phyloP scores from a whole-genome alignment of 352 stramenopile genomes.

The Globisporangium splendens region DNA sequence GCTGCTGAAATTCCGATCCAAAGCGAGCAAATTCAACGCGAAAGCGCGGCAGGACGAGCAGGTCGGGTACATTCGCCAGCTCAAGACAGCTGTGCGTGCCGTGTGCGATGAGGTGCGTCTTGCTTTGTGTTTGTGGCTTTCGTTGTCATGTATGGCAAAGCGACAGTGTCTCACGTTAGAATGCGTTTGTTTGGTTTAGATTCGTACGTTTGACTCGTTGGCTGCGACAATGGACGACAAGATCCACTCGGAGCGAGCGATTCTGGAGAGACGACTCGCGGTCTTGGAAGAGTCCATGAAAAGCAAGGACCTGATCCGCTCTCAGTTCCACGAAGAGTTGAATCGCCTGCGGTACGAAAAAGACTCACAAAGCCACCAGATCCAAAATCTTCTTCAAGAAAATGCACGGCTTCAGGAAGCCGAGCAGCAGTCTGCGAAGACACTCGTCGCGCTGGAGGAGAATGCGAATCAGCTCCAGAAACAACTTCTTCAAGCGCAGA shows the following conservation, averaged over 20 bases:
- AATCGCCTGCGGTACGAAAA: conserved; percentile 24
- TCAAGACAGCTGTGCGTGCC: conserved; percentile 37
- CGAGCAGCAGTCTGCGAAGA: conserved; percentile 30
- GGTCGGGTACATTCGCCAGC: conserved; percentile 47
- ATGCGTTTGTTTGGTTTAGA: conserved; percentile 13
- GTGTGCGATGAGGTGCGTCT: conserved; percentile 30
- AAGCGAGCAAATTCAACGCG: conserved; percentile 67
- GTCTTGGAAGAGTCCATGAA: conserved; percentile 33
- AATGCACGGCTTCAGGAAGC: conserved; percentile 27
- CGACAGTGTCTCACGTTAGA: conserved; percentile 6
- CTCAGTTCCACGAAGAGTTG: conserved; percentile 31
- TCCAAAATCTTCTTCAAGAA: conserved; percentile 25
- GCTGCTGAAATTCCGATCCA: conserved; percentile 49
- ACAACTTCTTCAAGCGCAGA: conserved; percentile 49
- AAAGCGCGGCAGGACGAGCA: conserved; percentile 61
- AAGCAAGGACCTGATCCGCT: conserved; percentile 19
- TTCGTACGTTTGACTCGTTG: conserved; percentile 29
- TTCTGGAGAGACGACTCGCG: conserved; percentile 29
- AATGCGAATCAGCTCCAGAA: conserved; percentile 38
- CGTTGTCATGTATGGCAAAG: too few relatives aligned
- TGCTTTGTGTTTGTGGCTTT: not conserved
- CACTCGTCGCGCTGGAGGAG: conserved; percentile 30
- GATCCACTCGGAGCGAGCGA: conserved; percentile 25
- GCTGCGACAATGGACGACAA: conserved; percentile 33
- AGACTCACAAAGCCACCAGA: conserved; percentile 18